Evolutionary conservation across 1,139 yeast genomes (phyloP).

Genomic region (Yamadazyma conglobata): DNA sequence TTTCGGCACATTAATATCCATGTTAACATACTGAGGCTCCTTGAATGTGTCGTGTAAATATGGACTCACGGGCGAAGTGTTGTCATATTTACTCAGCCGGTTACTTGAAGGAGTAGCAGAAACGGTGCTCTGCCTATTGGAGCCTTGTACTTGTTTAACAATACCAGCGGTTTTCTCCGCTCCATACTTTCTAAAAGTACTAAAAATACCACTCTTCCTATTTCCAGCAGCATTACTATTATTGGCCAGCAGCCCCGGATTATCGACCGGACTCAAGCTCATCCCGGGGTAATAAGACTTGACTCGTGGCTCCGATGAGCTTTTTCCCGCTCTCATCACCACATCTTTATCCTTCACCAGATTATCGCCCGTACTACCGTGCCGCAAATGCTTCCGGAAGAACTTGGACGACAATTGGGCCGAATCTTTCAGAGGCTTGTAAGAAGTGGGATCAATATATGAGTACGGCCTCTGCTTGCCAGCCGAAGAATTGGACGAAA

Average conservation of each 20-base stretch:
- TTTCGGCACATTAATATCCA: slow-evolving; percentile 12
- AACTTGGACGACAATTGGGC: slow-evolving; percentile 41
- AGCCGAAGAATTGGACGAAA: slow-evolving; percentile 14
- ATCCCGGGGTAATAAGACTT: slow-evolving; percentile 17
- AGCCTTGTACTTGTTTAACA: slow-evolving; percentile 16
- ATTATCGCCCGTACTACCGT: slow-evolving; percentile 14
- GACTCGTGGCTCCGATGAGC: slow-evolving; percentile 5
- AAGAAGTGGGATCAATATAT: slow-evolving; percentile 41
- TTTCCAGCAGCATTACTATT: slow-evolving; percentile 6
- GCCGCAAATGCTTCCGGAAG: slow-evolving; percentile 48
- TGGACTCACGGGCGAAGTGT: slow-evolving; percentile 21
- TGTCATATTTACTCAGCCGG: slow-evolving; percentile 11
- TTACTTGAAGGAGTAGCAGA: slow-evolving; percentile 7
- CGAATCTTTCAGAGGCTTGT: slow-evolving; percentile 19
- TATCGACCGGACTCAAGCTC: slow-evolving; percentile 17
- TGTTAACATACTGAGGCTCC: slow-evolving; percentile 14
- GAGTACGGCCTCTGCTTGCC: slow-evolving; percentile 51
- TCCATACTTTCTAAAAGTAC: slow-evolving; percentile 41
- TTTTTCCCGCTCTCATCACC: slow-evolving; percentile 1
- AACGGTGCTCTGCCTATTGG: slow-evolving; percentile 5
- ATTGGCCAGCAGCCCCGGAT: neutral
- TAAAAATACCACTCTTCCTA: slow-evolving; percentile 38
- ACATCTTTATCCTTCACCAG: slow-evolving; percentile 7
- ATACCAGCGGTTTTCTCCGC: slow-evolving; percentile 40
- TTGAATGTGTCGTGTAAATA: slow-evolving; percentile 10